phyloP scores from a whole-genome alignment of 2,329 filamentous ascomycete genomes.

The Cephalotrichum gorgonifer region DNA sequence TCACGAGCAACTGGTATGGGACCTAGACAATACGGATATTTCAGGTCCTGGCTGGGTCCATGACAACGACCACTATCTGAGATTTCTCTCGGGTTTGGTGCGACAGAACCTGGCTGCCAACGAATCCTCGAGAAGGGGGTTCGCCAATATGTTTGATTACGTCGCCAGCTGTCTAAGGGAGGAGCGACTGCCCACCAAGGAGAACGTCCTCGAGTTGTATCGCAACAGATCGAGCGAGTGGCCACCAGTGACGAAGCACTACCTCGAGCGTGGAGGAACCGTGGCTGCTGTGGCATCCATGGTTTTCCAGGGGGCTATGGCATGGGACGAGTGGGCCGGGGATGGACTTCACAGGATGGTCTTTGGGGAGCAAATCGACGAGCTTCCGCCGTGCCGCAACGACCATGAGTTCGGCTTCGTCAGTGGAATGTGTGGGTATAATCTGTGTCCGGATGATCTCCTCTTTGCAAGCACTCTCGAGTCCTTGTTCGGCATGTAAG shows the following conservation, averaged over 20 bases:
- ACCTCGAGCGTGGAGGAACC: neutral
- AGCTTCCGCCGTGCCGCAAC: neutral
- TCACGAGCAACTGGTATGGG: no score
- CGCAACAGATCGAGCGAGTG: neutral
- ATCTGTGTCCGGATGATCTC: no score
- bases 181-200: neutral
- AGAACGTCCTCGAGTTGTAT: neutral
- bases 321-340: neutral
- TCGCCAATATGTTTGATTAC: neutral
- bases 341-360: neutral
- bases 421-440: neutral
- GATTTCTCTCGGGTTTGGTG: no score
- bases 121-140: neutral
- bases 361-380: neutral
- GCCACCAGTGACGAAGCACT: neutral
- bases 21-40: neutral
- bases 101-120: neutral
- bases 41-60: no score
- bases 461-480: no score
- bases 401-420: constrained; percentile 1
- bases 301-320: neutral
- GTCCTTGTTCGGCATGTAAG: no score
- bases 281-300: neutral
- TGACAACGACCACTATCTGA: neutral
- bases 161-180: neutral